Conservation (phyloP, 1,284 basidiomycete genomes). For the Volvariella volvacea region DNA sequence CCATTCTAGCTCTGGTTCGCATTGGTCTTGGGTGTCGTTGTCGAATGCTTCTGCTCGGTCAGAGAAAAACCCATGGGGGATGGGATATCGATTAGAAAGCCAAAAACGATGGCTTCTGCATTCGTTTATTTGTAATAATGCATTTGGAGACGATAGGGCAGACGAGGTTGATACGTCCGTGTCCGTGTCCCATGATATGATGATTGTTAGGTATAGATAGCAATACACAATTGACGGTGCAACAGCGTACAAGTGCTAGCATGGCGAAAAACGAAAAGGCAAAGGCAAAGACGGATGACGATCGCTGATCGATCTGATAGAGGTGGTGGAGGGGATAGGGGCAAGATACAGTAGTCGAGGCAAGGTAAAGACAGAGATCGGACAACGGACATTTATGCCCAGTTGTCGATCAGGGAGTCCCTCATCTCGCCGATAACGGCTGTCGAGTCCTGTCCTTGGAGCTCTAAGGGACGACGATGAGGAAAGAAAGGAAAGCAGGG, state of each 20-base stretch:
- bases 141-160: too few species aligned
- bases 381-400: constrained; percentile 66
- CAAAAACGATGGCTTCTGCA: too few species aligned
- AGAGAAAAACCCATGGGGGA: too few species aligned
- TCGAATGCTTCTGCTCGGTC: too few species aligned
- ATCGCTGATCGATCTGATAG: constrained; percentile 7
- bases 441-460: constrained; percentile 81
- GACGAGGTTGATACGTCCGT: too few species aligned
- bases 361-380: neutral
- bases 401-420: constrained; percentile 90
- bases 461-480: constrained; percentile 41
- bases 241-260: neutral
- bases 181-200: too few species aligned
- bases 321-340: neutral
- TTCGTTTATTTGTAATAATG: too few species aligned
- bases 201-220: neutral
- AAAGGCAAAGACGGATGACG: neutral
- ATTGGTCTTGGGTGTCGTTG: too few species aligned
- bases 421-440: constrained; percentile 94
- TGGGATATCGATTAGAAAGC: too few species aligned
- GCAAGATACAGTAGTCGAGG: constrained; percentile 5
- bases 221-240: neutral
- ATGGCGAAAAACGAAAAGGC: neutral
- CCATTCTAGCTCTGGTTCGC: too few species aligned
- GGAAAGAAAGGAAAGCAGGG: constrained; percentile 6